Base-by-base conservation (phyloP, 2,329 filamentous ascomycete genomes). In the Aureobasidium mangrovei region DNA sequence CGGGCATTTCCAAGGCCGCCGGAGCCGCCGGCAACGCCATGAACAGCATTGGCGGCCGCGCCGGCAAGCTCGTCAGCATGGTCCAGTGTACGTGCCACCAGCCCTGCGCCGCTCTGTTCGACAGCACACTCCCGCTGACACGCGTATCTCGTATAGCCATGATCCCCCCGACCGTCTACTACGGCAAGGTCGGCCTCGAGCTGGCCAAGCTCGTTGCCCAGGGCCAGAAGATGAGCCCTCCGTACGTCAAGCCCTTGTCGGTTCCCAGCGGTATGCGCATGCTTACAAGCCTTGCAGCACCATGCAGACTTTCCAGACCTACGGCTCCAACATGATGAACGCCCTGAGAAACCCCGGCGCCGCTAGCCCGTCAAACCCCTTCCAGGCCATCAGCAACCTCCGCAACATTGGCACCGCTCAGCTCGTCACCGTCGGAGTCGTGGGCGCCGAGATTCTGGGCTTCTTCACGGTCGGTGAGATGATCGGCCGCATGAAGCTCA, bases 391-490 rank as follows among this genome's bases (percentile, higher is more conserved):
- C 60, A 72, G 74, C 63, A 75, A 76, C 62, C 70, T 87, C 66
- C 83, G 87, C 69, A 86, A 83, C 74, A 65, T 93, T 65, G 85
- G 82, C 71, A 77, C 74, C 61, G 78, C 82, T 63, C 85, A 95
- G 72, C 70, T 91, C 63, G 79, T 80, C 54, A 74, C 85, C 53
- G 85, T 80, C 57, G 88, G 86, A 63, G 86, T 98, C 57, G 76
- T 96, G 59, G 74, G 79, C 45, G 91, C 91, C 55, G 91, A 98
- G 76, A 80, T 89, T 48, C 74, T 98, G 62, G 93, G 93, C 58
- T 98, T 98, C 82, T 98, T 97, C 81, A 94, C 91, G 58, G 82
- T 97, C 54, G 93, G 93, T 61, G 91, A 97, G 80, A 97, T 98
- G 72, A 84, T 98, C 66, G 93, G 93, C 66, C 82, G 91, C 67